Percentiles rank a stretch among this genome's conserved stretches.
Conservation (phyloP, 2,329 filamentous ascomycete genomes). For the Plenodomus biglobosus region DNA sequence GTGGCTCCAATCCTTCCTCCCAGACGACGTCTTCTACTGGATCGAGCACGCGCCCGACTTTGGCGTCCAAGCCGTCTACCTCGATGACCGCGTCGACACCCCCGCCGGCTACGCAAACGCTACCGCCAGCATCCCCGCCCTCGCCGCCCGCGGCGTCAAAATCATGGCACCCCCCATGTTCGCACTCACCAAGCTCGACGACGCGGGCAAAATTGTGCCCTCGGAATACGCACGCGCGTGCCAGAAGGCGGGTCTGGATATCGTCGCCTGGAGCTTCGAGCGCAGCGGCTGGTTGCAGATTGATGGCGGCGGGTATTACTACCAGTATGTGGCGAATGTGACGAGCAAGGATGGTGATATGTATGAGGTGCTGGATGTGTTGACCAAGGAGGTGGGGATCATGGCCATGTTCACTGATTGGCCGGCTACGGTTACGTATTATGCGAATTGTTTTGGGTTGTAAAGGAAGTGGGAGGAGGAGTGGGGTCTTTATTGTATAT, state of each 20-base stretch:
- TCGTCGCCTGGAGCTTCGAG: conserved; percentile 71
- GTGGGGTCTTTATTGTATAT: no score
- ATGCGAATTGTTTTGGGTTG: conserved; percentile 67
- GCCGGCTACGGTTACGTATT: conserved; percentile 69
- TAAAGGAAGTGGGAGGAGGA: conserved; percentile 5
- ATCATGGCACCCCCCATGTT: conserved; percentile 65
- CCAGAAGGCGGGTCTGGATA: conserved; percentile 62
- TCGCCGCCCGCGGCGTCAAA: conserved; percentile 60
- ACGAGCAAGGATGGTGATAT: conserved; percentile 64
- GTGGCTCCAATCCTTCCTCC: conserved; percentile 66
- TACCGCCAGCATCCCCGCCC: conserved; percentile 58
- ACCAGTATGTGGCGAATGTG: conserved; percentile 49
- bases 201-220: conserved; percentile 60
- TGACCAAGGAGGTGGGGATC: conserved; percentile 63
- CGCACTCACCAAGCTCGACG: conserved; percentile 58
- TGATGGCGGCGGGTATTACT: conserved; percentile 48
- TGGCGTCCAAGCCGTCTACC: conserved; percentile 63
- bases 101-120: conserved; percentile 56
- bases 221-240: conserved; percentile 64
- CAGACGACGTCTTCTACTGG: conserved; percentile 67
- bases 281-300: conserved; percentile 62
- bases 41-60: conserved; percentile 62
- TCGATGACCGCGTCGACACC: conserved; percentile 61
- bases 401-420: conserved; percentile 68
- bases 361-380: conserved; percentile 65